phyloP scores from a whole-genome alignment of 371 early-diverging fungal species.

The Conidiobolus incongruus region DNA sequence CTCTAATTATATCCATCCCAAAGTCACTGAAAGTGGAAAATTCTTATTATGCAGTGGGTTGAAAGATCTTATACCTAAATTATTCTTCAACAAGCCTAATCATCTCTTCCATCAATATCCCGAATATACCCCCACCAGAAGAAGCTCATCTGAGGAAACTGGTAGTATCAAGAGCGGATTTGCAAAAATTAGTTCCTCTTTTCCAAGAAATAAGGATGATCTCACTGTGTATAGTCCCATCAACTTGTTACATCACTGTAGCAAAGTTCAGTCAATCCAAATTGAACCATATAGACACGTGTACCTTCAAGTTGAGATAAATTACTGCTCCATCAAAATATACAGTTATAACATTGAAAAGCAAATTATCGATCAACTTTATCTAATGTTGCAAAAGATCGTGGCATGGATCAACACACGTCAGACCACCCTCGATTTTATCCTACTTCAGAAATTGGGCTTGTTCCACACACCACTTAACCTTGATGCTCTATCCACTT shows the following conservation, averaged over 20 bases:
- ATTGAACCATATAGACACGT: slow-evolving; percentile 18
- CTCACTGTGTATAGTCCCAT: slow-evolving; percentile 12
- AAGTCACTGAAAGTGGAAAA: slow-evolving; percentile 7
- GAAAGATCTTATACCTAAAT: slow-evolving; percentile 21
- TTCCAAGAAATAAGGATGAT: slow-evolving; percentile 10
- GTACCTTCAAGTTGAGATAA: slow-evolving; percentile 28
- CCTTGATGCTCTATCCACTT: neutral
- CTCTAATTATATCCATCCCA: neutral
- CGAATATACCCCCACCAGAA: slow-evolving; percentile 15
- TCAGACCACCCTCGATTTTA: slow-evolving; percentile 21
- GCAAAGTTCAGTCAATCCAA: slow-evolving; percentile 4
- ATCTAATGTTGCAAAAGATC: slow-evolving; percentile 14
- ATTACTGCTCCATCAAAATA: slow-evolving; percentile 18
- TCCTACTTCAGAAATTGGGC: slow-evolving; percentile 43
- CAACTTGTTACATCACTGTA: slow-evolving; percentile 7
- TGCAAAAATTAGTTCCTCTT: slow-evolving; percentile 7
- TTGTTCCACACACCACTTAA: slow-evolving; percentile 21
- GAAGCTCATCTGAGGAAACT: slow-evolving; percentile 17
- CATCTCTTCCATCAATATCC: slow-evolving; percentile 19
- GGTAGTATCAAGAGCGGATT: slow-evolving; percentile 8
- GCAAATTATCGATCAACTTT: slow-evolving; percentile 22
- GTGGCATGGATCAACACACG: slow-evolving; percentile 25
- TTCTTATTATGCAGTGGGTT: slow-evolving; percentile 26
- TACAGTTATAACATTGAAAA: slow-evolving; percentile 50
- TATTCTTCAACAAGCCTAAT: slow-evolving; percentile 9